phyloP scores from a whole-genome alignment of 2,329 filamentous ascomycete genomes.

The Blumeria hordei region DNA sequence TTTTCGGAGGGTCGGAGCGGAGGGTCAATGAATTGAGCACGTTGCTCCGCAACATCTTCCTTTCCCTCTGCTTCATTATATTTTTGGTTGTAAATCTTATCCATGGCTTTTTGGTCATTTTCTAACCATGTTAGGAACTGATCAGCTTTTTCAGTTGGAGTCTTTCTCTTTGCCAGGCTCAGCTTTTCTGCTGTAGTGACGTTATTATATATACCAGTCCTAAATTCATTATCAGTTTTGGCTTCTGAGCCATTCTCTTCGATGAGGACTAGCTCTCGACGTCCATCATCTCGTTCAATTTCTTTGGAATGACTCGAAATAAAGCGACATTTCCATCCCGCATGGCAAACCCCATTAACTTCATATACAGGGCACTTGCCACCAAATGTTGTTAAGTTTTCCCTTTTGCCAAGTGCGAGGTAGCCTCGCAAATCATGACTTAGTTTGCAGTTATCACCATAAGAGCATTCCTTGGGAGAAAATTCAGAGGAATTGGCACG shows the following conservation, averaged over 20 bases:
- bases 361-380: slow-evolving; percentile 68
- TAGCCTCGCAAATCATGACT: slow-evolving; percentile 74
- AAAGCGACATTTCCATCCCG: slow-evolving; percentile 90
- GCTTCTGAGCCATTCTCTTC: slow-evolving; percentile 17
- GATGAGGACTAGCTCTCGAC: slow-evolving; percentile 55
- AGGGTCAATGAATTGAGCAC: slow-evolving; percentile 63
- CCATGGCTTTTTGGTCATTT: slow-evolving; percentile 28
- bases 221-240: slow-evolving; percentile 19
- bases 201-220: slow-evolving; percentile 49
- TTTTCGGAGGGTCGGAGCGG: slow-evolving; percentile 86
- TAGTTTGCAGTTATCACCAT: slow-evolving; percentile 57
- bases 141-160: slow-evolving; percentile 48
- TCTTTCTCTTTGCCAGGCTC: slow-evolving; percentile 47
- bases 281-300: slow-evolving; percentile 50
- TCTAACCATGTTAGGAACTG: slow-evolving; percentile 58
- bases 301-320: slow-evolving; percentile 71
- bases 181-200: slow-evolving; percentile 48
- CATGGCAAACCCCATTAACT: slow-evolving; percentile 47
- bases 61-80: slow-evolving; percentile 15
- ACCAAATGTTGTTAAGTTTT: slow-evolving; percentile 51
- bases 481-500: slow-evolving; percentile 53
- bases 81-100: slow-evolving; percentile 23
- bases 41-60: slow-evolving; percentile 37
- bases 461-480: slow-evolving; percentile 52
- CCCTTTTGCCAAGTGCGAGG: slow-evolving; percentile 54